Conservation (phyloP, 805 yeast species). For the Kockiozyma suomiensis region DNA sequence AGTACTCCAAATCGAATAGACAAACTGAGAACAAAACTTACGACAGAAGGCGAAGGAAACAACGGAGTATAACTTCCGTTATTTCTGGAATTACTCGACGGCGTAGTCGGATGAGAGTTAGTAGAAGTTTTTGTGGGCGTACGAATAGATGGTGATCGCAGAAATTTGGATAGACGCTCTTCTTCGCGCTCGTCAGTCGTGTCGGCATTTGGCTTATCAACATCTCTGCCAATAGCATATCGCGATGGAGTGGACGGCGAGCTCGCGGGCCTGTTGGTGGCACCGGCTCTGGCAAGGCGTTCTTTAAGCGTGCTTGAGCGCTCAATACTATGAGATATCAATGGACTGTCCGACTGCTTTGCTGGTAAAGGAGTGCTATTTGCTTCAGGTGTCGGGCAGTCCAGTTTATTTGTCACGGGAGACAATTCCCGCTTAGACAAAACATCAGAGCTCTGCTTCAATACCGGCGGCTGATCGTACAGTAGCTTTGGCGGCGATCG, state of each 20-base stretch:
- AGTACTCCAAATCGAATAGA: background rate
- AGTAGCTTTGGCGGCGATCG: background rate
- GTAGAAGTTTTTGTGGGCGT: background rate
- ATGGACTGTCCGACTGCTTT: no score
- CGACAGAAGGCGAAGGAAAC: constrained; percentile 21
- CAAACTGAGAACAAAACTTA: background rate
- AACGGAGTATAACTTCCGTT: constrained; percentile 6
- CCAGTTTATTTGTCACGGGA: no score
- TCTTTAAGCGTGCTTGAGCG: background rate
- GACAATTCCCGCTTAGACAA: no score
- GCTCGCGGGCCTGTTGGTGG: no score
- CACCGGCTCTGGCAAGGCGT: background rate
- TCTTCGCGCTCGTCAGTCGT: constrained; percentile 21
- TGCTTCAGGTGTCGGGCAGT: no score
- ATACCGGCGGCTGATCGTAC: background rate
- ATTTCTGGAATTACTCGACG: background rate
- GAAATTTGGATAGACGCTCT: constrained; percentile 25
- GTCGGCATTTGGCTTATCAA: background rate
- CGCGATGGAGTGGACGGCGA: background rate
- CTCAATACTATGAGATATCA: background rate
- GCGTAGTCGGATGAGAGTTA: constrained; percentile 6
- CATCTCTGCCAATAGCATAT: background rate
- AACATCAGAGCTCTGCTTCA: background rate
- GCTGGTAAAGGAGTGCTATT: background rate
- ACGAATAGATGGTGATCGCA: constrained; percentile 9